phyloP scores from a whole-genome alignment of 225 moss, liverwort and hornwort species.

The Physcomitrellopsis africana region DNA sequence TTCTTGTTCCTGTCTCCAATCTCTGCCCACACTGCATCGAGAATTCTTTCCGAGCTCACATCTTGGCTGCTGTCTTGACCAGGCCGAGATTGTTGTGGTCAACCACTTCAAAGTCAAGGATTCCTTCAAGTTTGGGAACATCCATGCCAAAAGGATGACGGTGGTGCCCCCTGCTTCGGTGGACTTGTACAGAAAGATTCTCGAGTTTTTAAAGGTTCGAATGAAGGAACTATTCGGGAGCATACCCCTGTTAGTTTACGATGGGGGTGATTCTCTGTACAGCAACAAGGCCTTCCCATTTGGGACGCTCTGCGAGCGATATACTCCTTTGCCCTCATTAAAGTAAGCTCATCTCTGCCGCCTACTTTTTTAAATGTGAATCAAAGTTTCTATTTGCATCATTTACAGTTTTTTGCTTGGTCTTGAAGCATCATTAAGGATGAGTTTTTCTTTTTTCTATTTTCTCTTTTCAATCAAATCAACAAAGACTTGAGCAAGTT shows the following conservation, averaged over 20 bases:
- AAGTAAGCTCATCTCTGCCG: constrained; percentile 15
- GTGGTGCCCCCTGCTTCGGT: constrained; percentile 26
- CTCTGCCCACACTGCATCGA: no score
- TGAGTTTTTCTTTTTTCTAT: no score
- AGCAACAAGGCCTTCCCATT: constrained; percentile 38
- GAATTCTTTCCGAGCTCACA: background rate
- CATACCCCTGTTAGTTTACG: constrained; percentile 33
- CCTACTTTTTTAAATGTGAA: no score
- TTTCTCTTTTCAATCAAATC: no score
- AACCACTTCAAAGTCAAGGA: constrained; percentile 53
- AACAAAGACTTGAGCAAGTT: no score
- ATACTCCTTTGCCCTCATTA: constrained; percentile 22
- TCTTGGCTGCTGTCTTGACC: background rate
- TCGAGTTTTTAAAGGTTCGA: constrained; percentile 35
- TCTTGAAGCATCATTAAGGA: no score
- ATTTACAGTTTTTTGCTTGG: no score
- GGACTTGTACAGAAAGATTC: constrained; percentile 6
- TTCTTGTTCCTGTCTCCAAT: no score
- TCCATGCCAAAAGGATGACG: constrained; percentile 40
- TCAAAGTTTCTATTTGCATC: no score
- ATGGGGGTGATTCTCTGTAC: constrained; percentile 39
- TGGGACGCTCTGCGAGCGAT: constrained; percentile 36
- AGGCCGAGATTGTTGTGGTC: constrained; percentile 37
- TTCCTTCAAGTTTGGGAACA: constrained; percentile 46
- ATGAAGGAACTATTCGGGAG: constrained; percentile 35